A percentile compares a stretch with the other conserved stretches of the same genome.
Evolutionary conservation across 2,329 filamentous ascomycete species (phyloP).

Genomic region (Botrytis squamosa): DNA sequence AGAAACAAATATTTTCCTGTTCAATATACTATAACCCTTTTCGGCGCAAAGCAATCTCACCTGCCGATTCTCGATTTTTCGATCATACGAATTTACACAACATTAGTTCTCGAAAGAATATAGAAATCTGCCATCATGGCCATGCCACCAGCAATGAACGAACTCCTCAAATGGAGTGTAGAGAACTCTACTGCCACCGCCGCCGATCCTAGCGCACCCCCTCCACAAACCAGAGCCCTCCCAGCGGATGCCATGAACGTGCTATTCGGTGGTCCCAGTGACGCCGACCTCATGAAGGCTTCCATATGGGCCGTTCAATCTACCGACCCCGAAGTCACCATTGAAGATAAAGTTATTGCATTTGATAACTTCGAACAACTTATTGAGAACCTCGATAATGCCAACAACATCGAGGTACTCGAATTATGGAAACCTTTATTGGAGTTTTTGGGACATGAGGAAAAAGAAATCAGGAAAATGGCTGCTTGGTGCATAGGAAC

Average conservation of each 20-base stretch:
- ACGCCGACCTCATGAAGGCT: slow-evolving; percentile 88
- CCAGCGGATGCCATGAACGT: slow-evolving; percentile 69
- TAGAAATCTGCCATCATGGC: slow-evolving; percentile 3
- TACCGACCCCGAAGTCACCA: slow-evolving; percentile 57
- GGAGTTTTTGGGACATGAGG: slow-evolving; percentile 62
- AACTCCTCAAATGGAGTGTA: slow-evolving; percentile 46
- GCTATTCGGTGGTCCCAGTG: slow-evolving; percentile 79
- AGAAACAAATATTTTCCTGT: neutral
- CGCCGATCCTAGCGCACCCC: slow-evolving; percentile 33
- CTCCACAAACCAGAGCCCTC: slow-evolving; percentile 45
- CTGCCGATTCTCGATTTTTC: neutral
- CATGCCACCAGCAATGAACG: slow-evolving; percentile 38
- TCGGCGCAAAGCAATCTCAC: slow-evolving; percentile 4
- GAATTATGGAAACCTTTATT: slow-evolving; percentile 81
- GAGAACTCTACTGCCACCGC: slow-evolving; percentile 53
- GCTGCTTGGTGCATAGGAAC: slow-evolving; percentile 95
- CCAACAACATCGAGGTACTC: slow-evolving; percentile 83
- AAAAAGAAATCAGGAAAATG: slow-evolving; percentile 73
- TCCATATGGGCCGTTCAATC: slow-evolving; percentile 75
- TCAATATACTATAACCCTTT: neutral
- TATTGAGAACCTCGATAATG: slow-evolving; percentile 91
- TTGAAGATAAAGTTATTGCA: slow-evolving; percentile 76
- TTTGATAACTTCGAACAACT: slow-evolving; percentile 96
- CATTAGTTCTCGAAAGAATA: neutral
- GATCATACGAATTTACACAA: neutral